Conservation (phyloP, 2,329 filamentous ascomycete genomes). For the Paecilomyces sp. region DNA sequence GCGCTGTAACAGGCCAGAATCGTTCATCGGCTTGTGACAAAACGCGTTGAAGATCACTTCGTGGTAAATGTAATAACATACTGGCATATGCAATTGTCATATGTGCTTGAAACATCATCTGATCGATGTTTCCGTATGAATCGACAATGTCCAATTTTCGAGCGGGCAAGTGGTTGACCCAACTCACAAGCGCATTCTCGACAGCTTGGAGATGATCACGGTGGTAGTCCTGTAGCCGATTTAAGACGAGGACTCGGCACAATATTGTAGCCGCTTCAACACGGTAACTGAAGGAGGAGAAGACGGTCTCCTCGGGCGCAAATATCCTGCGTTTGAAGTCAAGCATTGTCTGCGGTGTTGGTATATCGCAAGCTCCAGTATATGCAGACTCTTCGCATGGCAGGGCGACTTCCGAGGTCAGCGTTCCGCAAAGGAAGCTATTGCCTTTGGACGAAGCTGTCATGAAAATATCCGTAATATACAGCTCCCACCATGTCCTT, state of each 20-base stretch:
- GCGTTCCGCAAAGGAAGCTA: conserved; percentile 58
- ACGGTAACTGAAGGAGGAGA: conserved; percentile 68
- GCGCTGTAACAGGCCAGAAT: too few species aligned
- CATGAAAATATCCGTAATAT: conserved; percentile 69
- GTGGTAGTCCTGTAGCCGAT: conserved; percentile 29
- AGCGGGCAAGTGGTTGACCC: conserved; percentile 63
- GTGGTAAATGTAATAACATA: too few species aligned
- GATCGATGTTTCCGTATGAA: conserved; percentile 61
- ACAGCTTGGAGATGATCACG: conserved; percentile 49
- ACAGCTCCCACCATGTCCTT: conserved; percentile 76
- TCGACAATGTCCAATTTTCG: conserved; percentile 59
- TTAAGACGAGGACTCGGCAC: conserved; percentile 55
- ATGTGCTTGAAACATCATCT: conserved; percentile 29
- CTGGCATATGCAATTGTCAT: conserved; percentile 1
- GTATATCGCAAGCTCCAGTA: conserved; percentile 35
- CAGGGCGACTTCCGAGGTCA: conserved; percentile 57
- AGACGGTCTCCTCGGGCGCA: too few species aligned
- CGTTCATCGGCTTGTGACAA: too few species aligned
- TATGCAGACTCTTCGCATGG: conserved; percentile 63
- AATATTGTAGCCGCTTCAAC: conserved; percentile 68
- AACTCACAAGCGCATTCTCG: conserved; percentile 51
- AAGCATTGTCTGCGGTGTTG: too few species aligned
- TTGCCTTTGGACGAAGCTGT: conserved; percentile 42
- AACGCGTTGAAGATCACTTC: too few species aligned
- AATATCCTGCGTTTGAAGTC: too few species aligned